Evolutionary conservation across 2,329 filamentous ascomycete genomes (phyloP).

Genomic region (Penicillium thymicola): DNA sequence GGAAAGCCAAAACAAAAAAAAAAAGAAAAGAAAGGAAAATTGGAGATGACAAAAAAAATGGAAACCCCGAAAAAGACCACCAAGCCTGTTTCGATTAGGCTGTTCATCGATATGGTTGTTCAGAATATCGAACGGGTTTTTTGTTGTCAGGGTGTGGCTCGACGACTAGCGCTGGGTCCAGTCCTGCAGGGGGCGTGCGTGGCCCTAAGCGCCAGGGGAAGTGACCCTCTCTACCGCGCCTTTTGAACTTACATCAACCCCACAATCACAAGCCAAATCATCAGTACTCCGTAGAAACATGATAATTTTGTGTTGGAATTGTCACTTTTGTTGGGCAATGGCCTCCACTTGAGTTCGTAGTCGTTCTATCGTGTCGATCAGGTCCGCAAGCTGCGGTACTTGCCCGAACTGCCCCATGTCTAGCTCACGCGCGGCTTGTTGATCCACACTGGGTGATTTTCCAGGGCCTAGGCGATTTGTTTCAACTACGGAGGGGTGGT

Average conservation of each 20-base stretch:
- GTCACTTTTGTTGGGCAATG: conserved; percentile 23
- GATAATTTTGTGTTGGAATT: background rate
- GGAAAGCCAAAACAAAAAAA: background rate
- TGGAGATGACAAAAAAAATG: background rate
- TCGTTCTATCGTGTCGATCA: conserved; percentile 37
- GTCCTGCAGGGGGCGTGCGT: conserved; percentile 18
- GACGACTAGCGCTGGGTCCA: conserved; percentile 7
- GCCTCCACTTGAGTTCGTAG: conserved; percentile 36
- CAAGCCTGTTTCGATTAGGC: conserved; percentile 1
- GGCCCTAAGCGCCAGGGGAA: conserved; percentile 16
- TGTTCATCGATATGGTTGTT: conserved; percentile 6
- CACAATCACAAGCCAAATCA: background rate
- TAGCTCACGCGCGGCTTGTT: conserved; percentile 25
- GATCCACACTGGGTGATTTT: conserved; percentile 23
- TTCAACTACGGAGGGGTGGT: conserved; percentile 23
- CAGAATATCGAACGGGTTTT: conserved; percentile 11
- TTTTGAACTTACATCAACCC: background rate
- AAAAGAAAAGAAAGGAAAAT: background rate
- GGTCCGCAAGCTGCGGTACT: conserved; percentile 27
- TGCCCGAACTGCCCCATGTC: conserved; percentile 19
- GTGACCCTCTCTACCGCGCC: conserved; percentile 10
- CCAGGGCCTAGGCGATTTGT: conserved; percentile 18
- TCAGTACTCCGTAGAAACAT: too few species aligned
- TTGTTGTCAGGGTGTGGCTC: too few species aligned
- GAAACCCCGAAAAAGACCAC: conserved; percentile 2